A percentile compares a stretch with the other conserved stretches of the same genome.
These are phyloP conservation scores for Ophiostoma perfectum DNA, from an alignment of 2,329 filamentous ascomycete genomes.

Conservation along the genomic window DNA sequence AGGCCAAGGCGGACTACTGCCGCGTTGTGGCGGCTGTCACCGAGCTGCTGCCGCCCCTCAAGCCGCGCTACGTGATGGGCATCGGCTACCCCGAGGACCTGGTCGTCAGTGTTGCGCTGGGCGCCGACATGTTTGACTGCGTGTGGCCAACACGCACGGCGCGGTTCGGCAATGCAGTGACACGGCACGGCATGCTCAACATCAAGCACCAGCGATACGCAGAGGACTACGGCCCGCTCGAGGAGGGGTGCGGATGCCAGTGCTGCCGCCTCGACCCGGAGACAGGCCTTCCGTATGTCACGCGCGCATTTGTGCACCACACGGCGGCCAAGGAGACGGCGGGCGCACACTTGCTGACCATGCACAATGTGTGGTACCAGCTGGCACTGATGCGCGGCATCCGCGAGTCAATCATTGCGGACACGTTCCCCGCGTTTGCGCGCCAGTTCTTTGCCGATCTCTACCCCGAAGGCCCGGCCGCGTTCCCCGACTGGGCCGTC, in stretches of 20 bases:
- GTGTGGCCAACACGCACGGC: slow-evolving; percentile 97
- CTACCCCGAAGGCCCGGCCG: slow-evolving; percentile 56
- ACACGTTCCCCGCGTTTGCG: slow-evolving; percentile 73
- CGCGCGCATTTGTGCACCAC: slow-evolving; percentile 85
- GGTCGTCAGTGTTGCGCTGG: slow-evolving; percentile 85
- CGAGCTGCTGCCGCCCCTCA: slow-evolving; percentile 73
- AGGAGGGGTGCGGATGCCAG: slow-evolving; percentile 73
- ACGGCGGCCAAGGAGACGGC: slow-evolving; percentile 91
- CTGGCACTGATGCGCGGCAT: slow-evolving; percentile 73
- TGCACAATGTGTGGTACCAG: slow-evolving; percentile 95
- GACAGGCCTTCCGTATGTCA: slow-evolving; percentile 58
- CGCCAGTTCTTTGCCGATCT: slow-evolving; percentile 69
- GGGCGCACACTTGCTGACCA: slow-evolving; percentile 75
- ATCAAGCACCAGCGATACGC: slow-evolving; percentile 71
- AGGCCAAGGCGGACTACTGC: slow-evolving; percentile 90
- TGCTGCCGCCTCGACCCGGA: slow-evolving; percentile 66
- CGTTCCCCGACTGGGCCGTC: slow-evolving; percentile 80
- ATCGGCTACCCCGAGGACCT: slow-evolving; percentile 96
- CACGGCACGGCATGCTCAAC: slow-evolving; percentile 73
- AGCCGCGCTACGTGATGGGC: slow-evolving; percentile 99
- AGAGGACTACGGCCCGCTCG: slow-evolving; percentile 75
- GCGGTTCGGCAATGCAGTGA: slow-evolving; percentile 92
- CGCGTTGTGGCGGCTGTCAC: slow-evolving; percentile 85
- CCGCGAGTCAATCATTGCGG: slow-evolving; percentile 72
- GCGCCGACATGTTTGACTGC: slow-evolving; percentile 99